Evolutionary conservation across 352 stramenopile genomes (phyloP).

Genomic region (Phytophthora litchii): DNA sequence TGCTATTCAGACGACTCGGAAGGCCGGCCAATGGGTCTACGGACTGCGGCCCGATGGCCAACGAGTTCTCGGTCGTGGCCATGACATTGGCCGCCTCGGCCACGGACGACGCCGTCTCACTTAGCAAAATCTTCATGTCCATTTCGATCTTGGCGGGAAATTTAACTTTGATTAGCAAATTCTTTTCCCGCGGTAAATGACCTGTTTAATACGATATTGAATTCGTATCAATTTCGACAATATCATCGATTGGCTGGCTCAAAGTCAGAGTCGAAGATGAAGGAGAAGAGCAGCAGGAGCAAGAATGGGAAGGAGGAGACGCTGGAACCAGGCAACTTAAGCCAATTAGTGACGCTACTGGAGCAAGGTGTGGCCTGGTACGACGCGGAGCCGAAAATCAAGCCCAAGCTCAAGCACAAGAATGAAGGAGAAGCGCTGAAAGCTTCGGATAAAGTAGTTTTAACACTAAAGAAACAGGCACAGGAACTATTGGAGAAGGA

Average conservation of each 20-base stretch:
- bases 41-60: background rate
- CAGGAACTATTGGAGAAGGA: slow-evolving; percentile 66
- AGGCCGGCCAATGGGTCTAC: background rate
- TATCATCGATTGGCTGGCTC: slow-evolving; percentile 27
- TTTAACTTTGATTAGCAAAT: slow-evolving; percentile 10
- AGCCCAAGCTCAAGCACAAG: slow-evolving; percentile 31
- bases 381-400: slow-evolving; percentile 36
- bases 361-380: slow-evolving; percentile 47
- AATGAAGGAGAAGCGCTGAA: slow-evolving; percentile 15
- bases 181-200: too few species aligned
- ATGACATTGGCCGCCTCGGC: slow-evolving; percentile 9
- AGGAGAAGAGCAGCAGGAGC: slow-evolving; percentile 21
- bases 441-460: slow-evolving; percentile 45
- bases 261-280: slow-evolving; percentile 4
- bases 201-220: slow-evolving; percentile 8
- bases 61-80: background rate
- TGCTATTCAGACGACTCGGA: background rate
- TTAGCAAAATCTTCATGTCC: slow-evolving; percentile 21
- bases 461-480: slow-evolving; percentile 62
- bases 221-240: background rate
- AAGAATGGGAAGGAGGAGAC: slow-evolving; percentile 2
- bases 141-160: slow-evolving; percentile 5
- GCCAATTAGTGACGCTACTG: slow-evolving; percentile 39
- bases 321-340: slow-evolving; percentile 20
- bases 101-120: slow-evolving; percentile 18